Conservation (phyloP, 2,329 filamentous ascomycete species). For the Xylaria sp. region DNA sequence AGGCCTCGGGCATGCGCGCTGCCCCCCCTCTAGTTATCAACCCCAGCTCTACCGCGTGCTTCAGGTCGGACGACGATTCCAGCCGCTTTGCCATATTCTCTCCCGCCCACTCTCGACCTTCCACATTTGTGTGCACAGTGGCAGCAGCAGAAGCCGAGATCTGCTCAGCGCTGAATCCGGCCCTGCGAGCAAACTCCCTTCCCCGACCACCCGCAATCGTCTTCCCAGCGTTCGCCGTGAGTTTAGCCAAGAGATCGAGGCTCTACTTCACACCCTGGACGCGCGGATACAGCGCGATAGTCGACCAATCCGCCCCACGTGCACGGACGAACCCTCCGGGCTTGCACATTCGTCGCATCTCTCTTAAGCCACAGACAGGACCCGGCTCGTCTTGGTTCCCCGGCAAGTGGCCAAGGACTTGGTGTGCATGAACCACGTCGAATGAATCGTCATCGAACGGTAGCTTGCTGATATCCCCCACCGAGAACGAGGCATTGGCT, state of each 20-base stretch:
- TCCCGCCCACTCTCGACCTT: slow-evolving; percentile 27
- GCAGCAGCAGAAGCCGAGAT: slow-evolving; percentile 31
- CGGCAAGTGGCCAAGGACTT: slow-evolving; percentile 35
- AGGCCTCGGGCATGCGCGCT: slow-evolving; percentile 28
- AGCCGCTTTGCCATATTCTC: slow-evolving; percentile 31
- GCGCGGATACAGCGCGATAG: slow-evolving; percentile 27
- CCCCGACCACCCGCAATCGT: slow-evolving; percentile 25
- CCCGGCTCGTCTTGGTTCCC: slow-evolving; percentile 23
- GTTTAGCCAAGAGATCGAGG: slow-evolving; percentile 18
- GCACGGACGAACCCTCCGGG: slow-evolving; percentile 37
- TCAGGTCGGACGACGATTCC: slow-evolving; percentile 14
- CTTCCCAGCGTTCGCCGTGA: slow-evolving; percentile 24
- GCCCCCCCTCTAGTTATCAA: slow-evolving; percentile 29
- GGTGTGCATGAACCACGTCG: slow-evolving; percentile 36
- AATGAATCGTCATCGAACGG: slow-evolving; percentile 36
- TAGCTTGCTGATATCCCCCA: slow-evolving; percentile 25
- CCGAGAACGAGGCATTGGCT: slow-evolving; percentile 25
- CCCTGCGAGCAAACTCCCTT: slow-evolving; percentile 35
- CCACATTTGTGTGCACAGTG: slow-evolving; percentile 18
- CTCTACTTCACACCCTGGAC: slow-evolving; percentile 20
- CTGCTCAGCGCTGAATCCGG: slow-evolving; percentile 31
- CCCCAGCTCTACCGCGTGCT: slow-evolving; percentile 30
- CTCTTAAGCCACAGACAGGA: slow-evolving; percentile 30
- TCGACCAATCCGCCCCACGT: slow-evolving; percentile 35
- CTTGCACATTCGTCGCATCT: slow-evolving; percentile 40